phyloP scores from a whole-genome alignment of 169 alveolate genomes.

The Plasmodium gaboni region DNA sequence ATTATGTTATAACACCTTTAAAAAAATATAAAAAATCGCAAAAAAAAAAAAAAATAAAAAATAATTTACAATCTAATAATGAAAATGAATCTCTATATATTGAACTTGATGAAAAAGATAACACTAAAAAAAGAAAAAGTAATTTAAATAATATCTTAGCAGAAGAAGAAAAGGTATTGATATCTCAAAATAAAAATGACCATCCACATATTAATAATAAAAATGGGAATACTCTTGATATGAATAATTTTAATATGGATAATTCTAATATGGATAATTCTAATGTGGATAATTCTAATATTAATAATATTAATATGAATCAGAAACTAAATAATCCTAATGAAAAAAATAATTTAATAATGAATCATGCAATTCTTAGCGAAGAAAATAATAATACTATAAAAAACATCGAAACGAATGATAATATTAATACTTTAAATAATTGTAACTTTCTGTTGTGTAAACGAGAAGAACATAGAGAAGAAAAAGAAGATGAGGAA shows the following conservation, averaged over 20 bases:
- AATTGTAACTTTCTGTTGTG: too few relatives aligned
- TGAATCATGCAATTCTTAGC: too few relatives aligned
- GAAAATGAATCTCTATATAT: background rate
- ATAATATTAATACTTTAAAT: slow-evolving; percentile 1
- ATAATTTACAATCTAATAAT: background rate
- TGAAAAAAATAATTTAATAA: too few relatives aligned
- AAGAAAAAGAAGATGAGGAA: background rate
- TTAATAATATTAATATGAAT: background rate
- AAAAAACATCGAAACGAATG: background rate
- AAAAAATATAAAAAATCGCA: slow-evolving; percentile 13
- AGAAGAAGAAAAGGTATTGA: background rate
- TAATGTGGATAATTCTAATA: background rate
- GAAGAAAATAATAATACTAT: background rate
- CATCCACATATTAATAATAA: background rate
- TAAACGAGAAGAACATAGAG: background rate
- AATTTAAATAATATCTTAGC: background rate
- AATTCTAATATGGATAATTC: background rate
- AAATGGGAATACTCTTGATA: background rate
- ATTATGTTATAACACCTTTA: slow-evolving; percentile 83
- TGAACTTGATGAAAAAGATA: background rate
- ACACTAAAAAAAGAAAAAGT: background rate
- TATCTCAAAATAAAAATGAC: background rate
- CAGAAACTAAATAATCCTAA: background rate
- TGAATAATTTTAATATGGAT: background rate
- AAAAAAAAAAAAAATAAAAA: background rate